A percentile compares a stretch with the other conserved stretches of the same genome.
Conservation (phyloP, 2,329 filamentous ascomycete species). For the Paecilomyces sp. region DNA sequence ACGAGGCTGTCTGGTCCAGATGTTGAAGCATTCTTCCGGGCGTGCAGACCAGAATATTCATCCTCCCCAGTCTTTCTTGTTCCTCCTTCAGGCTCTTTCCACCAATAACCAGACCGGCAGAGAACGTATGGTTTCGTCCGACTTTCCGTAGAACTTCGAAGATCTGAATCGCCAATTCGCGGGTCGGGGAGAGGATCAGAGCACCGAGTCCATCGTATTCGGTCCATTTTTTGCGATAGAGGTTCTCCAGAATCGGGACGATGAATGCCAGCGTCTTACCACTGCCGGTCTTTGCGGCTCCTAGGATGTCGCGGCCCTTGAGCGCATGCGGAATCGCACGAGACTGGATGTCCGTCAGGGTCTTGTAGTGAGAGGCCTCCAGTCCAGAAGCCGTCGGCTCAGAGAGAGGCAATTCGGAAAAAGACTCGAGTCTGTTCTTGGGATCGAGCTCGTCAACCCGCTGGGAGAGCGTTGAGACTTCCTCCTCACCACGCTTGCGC, state of each 20-base stretch:
- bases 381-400: constrained; percentile 71
- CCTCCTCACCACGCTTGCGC: constrained; percentile 40
- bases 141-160: constrained; percentile 91
- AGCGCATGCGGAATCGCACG: constrained; percentile 83
- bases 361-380: constrained; percentile 79
- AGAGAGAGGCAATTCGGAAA: constrained; percentile 80
- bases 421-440: constrained; percentile 53
- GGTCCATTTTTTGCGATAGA: constrained; percentile 84
- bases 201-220: constrained; percentile 87
- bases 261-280: constrained; percentile 94
- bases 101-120: constrained; percentile 86
- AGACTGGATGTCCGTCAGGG: constrained; percentile 83
- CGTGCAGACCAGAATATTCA: constrained; percentile 97
- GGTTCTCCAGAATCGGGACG: constrained; percentile 82
- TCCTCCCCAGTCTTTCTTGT: constrained; percentile 72
- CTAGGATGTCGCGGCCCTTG: constrained; percentile 80
- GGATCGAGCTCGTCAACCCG: constrained; percentile 39
- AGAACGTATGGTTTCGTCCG: constrained; percentile 81
- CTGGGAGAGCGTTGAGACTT: constrained; percentile 34
- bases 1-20: constrained; percentile 82
- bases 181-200: constrained; percentile 85
- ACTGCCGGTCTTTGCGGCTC: constrained; percentile 90
- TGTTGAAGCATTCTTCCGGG: constrained; percentile 94
- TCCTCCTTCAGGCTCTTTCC: constrained; percentile 87
- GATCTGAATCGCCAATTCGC: constrained; percentile 92